Conservation (phyloP, 1,284 basidiomycete species). For the Stygiomarasmius scandens region DNA sequence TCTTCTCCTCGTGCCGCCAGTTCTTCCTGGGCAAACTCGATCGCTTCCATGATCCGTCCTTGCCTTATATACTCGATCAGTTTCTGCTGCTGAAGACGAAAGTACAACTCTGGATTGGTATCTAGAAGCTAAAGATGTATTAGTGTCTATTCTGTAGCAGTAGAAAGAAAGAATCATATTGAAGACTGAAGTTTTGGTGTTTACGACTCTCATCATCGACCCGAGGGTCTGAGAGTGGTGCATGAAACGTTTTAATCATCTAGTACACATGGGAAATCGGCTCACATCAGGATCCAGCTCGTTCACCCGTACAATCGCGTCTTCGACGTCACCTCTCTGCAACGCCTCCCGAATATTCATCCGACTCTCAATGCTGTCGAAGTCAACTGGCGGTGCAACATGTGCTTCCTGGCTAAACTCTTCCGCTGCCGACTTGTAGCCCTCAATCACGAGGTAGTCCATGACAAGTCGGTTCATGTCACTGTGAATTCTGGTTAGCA, state of each 20-base stretch:
- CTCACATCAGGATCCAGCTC: slow-evolving; percentile 97
- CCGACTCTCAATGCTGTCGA: slow-evolving; percentile 89
- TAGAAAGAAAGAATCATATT: slow-evolving; percentile 65
- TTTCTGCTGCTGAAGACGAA: slow-evolving; percentile 92
- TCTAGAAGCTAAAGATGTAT: slow-evolving; percentile 79
- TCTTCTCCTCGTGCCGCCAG: slow-evolving; percentile 95
- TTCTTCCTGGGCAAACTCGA: slow-evolving; percentile 91
- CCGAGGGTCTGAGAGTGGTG: slow-evolving; percentile 93
- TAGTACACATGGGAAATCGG: slow-evolving; percentile 28
- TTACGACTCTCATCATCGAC: slow-evolving; percentile 74
- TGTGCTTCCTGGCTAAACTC: slow-evolving; percentile 91
- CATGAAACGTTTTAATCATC: slow-evolving; percentile 94
- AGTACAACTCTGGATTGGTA: slow-evolving; percentile 87
- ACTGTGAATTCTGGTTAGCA: slow-evolving; percentile 39
- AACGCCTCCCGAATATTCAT: slow-evolving; percentile 94
- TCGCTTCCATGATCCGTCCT: slow-evolving; percentile 77
- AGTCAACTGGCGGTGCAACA: slow-evolving; percentile 77
- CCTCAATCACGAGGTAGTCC: slow-evolving; percentile 98
- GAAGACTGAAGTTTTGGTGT: slow-evolving; percentile 89
- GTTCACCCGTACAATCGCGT: slow-evolving; percentile 92
- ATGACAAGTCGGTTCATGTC: slow-evolving; percentile 96
- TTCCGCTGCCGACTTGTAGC: slow-evolving; percentile 94
- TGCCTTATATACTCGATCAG: slow-evolving; percentile 93
- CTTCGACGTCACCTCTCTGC: slow-evolving; percentile 92
- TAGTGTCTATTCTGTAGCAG: slow-evolving; percentile 20